Conservation (phyloP, 768 basidiomycete genomes). For the Tephrocybe sp. region DNA sequence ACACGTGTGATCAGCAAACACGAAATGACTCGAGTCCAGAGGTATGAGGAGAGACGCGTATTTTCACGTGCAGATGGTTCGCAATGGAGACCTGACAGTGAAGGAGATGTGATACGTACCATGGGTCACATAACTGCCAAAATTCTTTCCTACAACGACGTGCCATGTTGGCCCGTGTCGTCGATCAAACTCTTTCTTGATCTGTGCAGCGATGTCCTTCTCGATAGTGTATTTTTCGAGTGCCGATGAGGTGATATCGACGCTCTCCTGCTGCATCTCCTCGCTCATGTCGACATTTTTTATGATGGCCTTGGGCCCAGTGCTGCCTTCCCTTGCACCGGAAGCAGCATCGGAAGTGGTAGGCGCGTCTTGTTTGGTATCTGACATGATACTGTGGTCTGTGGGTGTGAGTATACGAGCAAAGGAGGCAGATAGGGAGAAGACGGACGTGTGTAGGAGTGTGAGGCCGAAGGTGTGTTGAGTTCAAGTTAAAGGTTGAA, state of each 20-base stretch:
- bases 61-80: constrained; percentile 13
- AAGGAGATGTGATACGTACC: constrained; percentile 49
- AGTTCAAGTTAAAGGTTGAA: constrained; percentile 15
- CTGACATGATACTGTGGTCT: constrained; percentile 38
- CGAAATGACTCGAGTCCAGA: constrained; percentile 2
- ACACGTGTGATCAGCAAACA: constrained; percentile 8
- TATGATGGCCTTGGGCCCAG: constrained; percentile 79
- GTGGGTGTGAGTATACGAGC: constrained; percentile 8
- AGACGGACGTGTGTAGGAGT: constrained; percentile 12
- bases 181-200: constrained; percentile 98
- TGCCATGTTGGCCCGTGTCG: constrained; percentile 95
- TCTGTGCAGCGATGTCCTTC: constrained; percentile 96
- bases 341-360: constrained; percentile 53
- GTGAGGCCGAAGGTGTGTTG: constrained; percentile 14
- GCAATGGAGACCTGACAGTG: neutral
- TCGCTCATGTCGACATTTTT: constrained; percentile 97
- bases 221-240: constrained; percentile 92
- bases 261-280: constrained; percentile 93
- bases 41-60: constrained; percentile 21
- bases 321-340: constrained; percentile 34
- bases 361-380: constrained; percentile 53
- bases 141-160: constrained; percentile 98
- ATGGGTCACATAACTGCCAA: constrained; percentile 97
- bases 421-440: constrained; percentile 5
- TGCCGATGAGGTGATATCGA: constrained; percentile 82